Percentiles rank a stretch among this genome's conserved stretches.
Conservation (phyloP, 179 eudicot genomes). For the Amaranthus tricolor region DNA sequence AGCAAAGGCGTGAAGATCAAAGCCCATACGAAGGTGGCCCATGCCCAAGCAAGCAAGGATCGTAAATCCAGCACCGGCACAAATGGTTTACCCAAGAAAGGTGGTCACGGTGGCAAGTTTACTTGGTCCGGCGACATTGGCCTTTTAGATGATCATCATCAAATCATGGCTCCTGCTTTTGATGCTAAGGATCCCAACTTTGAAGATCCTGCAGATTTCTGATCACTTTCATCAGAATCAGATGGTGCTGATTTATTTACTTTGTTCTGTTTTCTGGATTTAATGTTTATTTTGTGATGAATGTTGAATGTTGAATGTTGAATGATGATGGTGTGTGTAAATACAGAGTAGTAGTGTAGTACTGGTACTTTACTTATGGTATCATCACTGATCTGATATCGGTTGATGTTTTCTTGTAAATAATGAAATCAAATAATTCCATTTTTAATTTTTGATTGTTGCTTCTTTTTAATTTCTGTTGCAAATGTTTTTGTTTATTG, state of each 20-base stretch:
- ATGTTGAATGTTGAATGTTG: no score
- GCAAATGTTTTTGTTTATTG: no score
- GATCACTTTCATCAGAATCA: neutral
- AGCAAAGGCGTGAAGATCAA: constrained; percentile 38
- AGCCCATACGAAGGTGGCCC: constrained; percentile 34
- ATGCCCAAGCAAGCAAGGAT: constrained; percentile 43
- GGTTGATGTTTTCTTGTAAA: no score
- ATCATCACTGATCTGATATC: no score
- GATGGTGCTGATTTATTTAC: neutral
- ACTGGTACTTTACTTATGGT: no score
- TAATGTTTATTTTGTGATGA: no score
- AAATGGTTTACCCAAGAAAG: constrained; percentile 70
- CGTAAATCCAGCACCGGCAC: constrained; percentile 59
- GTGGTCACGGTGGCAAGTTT: constrained; percentile 81
- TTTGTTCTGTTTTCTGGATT: no score
- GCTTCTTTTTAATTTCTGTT: no score
- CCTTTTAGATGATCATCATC: constrained; percentile 25
- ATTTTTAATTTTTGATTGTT: no score
- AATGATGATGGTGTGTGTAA: no score
- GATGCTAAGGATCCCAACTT: constrained; percentile 63
- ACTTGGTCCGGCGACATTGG: constrained; percentile 67
- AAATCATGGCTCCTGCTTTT: constrained; percentile 28
- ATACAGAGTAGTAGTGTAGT: no score
- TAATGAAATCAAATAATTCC: no score
- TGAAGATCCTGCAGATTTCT: constrained; percentile 37